phyloP scores from a whole-genome alignment of 192 early-diverging fungal genomes.

The Backusella sp. region DNA sequence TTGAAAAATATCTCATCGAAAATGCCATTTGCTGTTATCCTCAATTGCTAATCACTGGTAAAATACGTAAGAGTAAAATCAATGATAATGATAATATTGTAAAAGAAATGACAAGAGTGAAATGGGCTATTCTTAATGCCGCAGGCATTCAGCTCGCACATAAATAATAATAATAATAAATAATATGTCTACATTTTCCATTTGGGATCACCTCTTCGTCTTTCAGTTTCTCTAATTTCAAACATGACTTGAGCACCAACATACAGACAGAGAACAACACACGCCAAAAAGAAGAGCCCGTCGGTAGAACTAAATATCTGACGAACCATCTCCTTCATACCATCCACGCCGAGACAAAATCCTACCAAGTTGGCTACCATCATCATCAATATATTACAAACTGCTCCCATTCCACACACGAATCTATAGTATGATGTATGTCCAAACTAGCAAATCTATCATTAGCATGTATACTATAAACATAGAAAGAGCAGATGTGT shows the following conservation, averaged over 20 bases:
- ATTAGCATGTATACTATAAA: not conserved
- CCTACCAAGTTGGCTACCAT: constrained; percentile 94
- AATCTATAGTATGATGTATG: constrained; percentile 62
- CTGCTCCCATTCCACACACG: constrained; percentile 75
- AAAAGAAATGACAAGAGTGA: constrained; percentile 12
- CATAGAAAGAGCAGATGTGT: not conserved
- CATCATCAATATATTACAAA: constrained; percentile 86
- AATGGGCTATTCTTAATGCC: constrained; percentile 22
- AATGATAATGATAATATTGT: constrained; percentile 19
- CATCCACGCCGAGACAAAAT: constrained; percentile 86
- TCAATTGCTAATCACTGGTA: constrained; percentile 39
- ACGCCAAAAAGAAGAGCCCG: constrained; percentile 42
- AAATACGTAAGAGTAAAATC: constrained; percentile 29
- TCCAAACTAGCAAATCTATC: constrained; percentile 39
- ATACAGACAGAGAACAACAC: constrained; percentile 53
- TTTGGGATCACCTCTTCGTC: constrained; percentile 44
- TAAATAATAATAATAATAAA: not conserved
- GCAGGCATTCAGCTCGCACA: constrained; percentile 8
- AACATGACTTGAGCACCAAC: constrained; percentile 74
- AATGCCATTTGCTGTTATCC: constrained; percentile 52
- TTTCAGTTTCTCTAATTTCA: constrained; percentile 75
- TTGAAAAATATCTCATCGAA: constrained; percentile 41
- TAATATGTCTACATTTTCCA: constrained; percentile 28
- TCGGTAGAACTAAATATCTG: constrained; percentile 49
- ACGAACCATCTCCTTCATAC: constrained; percentile 68